Conservation (phyloP, 371 early-diverging fungal species). For the Rhizopus stolonifer region DNA sequence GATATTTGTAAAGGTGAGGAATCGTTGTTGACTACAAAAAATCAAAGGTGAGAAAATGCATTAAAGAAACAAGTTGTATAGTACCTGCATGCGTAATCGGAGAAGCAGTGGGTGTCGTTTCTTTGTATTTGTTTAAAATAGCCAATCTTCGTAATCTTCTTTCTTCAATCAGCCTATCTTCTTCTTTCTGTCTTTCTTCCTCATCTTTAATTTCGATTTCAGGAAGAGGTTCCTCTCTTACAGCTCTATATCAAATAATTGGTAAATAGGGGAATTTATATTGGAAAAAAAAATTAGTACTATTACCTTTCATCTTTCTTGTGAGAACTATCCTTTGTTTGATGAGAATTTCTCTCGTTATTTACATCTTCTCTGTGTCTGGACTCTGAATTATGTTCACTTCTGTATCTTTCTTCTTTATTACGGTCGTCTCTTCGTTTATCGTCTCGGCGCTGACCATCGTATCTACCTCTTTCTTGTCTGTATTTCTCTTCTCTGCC, state of each 20-base stretch:
- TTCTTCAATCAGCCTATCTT: constrained; percentile 76
- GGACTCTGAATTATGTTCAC: background rate
- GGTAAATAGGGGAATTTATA: background rate
- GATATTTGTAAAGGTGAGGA: constrained; percentile 13
- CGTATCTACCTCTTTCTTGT: constrained; percentile 3
- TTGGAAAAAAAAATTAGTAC: background rate
- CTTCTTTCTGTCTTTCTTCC: constrained; percentile 57
- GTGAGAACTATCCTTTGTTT: background rate
- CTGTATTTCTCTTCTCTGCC: background rate
- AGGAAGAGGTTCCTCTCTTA: constrained; percentile 2
- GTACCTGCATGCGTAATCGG: constrained; percentile 17
- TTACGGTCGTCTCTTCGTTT: background rate
- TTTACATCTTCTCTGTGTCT: constrained; percentile 3
- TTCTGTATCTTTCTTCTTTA: background rate
- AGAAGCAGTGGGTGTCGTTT: constrained; percentile 22
- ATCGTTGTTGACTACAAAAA: constrained; percentile 2
- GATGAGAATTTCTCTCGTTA: background rate
- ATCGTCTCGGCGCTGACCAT: background rate
- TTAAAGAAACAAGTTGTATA: background rate
- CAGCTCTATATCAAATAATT: background rate
- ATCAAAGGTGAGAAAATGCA: background rate
- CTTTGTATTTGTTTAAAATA: constrained; percentile 65
- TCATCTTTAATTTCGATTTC: constrained; percentile 51
- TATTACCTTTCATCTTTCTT: background rate
- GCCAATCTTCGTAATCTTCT: constrained; percentile 69